Evolutionary conservation across 2,329 filamentous ascomycete genomes (phyloP), one percentile per base, ranked within the genome.

Genomic region (Alternaria infectoria): DNA sequence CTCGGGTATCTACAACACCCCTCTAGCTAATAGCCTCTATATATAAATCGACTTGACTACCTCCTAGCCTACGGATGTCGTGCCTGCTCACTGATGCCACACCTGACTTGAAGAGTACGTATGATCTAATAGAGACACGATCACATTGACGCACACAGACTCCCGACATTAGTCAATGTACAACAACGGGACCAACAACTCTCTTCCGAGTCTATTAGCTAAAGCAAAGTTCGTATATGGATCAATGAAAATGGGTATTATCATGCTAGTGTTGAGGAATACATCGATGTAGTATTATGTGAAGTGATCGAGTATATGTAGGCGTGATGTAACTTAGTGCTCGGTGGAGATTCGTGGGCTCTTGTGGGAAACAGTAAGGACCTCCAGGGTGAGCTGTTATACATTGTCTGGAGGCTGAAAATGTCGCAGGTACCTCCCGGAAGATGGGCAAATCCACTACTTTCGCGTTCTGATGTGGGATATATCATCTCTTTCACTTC

Each of bases 381-480:
- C 32, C 32, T 40, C 15, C 8, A n/a, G 32, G 32, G 8, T 40
- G n/a, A 40, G 15, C 15, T 9, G 15, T 40, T 7, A 40, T n/a
- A 40, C 15, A 40, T 40, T n/a, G 7, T 10, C 32, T n/a, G 32
- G 15, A 40, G 8, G 4, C 32, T 40, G 15, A 40, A n/a, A n/a
- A 40, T n/a, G 8, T 40, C 4, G 15, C 32, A n/a, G 5, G 13
- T 40, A n/a, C 32, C 32, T 40, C 8, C 15, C 32, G 8, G 15
- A 4, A 7, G 3, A 40, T 40, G 1, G 32, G 32, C 3, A 10
- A 40, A 3, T 40, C 2, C 8, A n/a, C 32, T 36, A 6, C 15
- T 36, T 36, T 32, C 2, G 0, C 15, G 32, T 36, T 8, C 32
- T 4, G 1, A n/a, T n/a, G 0, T n/a, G 32, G 3, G 2, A n/a